Evolutionary conservation across 1,284 basidiomycete genomes (phyloP), one percentile per base, ranked within the genome.

Genomic region (Tilletia indica): DNA sequence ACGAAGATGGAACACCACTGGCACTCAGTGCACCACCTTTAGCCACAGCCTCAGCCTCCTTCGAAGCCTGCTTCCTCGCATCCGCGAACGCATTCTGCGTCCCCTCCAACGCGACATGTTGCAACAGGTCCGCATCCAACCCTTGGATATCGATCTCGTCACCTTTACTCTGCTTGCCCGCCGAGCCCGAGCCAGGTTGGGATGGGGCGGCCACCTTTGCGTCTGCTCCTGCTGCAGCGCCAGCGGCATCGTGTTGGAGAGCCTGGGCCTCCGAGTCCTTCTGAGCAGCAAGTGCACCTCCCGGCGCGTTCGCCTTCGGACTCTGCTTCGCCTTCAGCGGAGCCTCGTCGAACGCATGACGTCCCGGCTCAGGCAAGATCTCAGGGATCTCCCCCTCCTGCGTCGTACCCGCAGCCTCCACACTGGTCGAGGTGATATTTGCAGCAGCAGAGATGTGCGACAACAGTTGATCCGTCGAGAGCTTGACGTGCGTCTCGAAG

Each of bases 91-190:
- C 61, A 34, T 64, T 64, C 61, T 64, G 61, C 31, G 80, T 82
- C 2, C 80, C 80, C 34, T 77, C 72, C 36, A 82, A 54, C 56
- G 80, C 73, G 3, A 80, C 74, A 42, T 75, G 69, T 70, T 80
- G 77, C 21, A 82, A 64, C 68, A 78, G 73, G 31, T 80, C 76
- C 51, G 74, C 75, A 68, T 82, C 77, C 70, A 80, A 64, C 2
- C 76, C 78, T 0, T 73, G 72, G n/a, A 74, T 72, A 68, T 77
- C 73, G 54, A 71, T 54, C 19, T 68, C 58, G 25, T 79, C 74
- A 14, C 21, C 73, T 8, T 70, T 49, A 9, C 69, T 73, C 36
- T 38, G 58, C 42, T 75, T 76, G 25, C 6, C 21, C 58, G 25
- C 25, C 21, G 31, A 31, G 6, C 47, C 66, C 8, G 31, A n/a